Conservation (phyloP, 2,329 filamentous ascomycete genomes). For the Ceratocystis albifundus region DNA sequence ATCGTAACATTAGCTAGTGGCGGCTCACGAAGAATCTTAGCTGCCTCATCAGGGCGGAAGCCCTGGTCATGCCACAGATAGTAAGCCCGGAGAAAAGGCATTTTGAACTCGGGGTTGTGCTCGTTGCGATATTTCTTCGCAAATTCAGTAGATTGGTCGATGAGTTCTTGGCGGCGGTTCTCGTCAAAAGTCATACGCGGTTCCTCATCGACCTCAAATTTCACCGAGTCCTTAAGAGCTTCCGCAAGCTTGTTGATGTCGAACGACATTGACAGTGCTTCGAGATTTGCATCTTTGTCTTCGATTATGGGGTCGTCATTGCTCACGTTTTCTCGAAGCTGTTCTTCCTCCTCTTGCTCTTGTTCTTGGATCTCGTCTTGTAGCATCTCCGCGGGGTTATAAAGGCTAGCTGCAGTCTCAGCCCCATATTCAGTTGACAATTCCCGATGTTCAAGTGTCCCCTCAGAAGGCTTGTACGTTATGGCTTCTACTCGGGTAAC, state of each 20-base stretch:
- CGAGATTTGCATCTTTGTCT: constrained; percentile 20
- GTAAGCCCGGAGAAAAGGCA: constrained; percentile 44
- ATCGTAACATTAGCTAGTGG: constrained; percentile 48
- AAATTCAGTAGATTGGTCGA: constrained; percentile 6
- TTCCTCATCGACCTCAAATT: constrained; percentile 26
- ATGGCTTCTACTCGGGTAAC: constrained; percentile 13
- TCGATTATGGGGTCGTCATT: constrained; percentile 10
- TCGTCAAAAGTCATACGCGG: neutral
- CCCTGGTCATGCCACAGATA: constrained; percentile 51
- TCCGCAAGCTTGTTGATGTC: constrained; percentile 19
- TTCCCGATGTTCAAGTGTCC: neutral
- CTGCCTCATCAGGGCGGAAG: constrained; percentile 40
- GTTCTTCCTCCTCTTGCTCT: constrained; percentile 6
- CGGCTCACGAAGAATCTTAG: constrained; percentile 46
- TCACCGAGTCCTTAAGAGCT: constrained; percentile 25
- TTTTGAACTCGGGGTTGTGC: neutral
- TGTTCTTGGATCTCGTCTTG: constrained; percentile 12
- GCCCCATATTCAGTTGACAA: neutral
- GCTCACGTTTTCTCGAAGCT: neutral
- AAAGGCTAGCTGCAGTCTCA: neutral
- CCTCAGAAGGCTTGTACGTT: neutral
- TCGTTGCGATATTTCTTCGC: constrained; percentile 7
- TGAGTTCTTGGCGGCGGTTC: neutral
- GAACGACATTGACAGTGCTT: constrained; percentile 16
- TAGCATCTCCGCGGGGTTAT: neutral